Conservation (phyloP, 306 rosid genomes). For the Castanea crenata region DNA sequence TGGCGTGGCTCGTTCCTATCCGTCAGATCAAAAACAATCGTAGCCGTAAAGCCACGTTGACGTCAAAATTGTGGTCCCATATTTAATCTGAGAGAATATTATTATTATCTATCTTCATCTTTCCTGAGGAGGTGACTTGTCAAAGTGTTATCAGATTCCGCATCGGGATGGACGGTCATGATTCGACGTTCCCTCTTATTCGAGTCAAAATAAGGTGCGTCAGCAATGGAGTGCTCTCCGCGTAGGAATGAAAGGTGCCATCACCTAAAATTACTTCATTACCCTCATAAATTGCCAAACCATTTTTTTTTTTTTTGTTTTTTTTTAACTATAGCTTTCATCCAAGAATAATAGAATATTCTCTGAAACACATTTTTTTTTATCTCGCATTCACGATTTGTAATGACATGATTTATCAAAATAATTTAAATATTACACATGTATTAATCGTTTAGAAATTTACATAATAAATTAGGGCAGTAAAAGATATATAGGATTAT, state of each 20-base stretch:
- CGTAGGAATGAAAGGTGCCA: constrained; percentile 6
- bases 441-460: too few relatives aligned
- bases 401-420: too few relatives aligned
- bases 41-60: not conserved
- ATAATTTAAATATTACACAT: too few relatives aligned
- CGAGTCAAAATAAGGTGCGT: constrained; percentile 18
- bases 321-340: not conserved
- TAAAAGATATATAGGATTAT: too few relatives aligned
- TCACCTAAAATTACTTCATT: not conserved
- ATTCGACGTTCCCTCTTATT: not conserved
- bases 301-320: not conserved
- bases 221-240: constrained; percentile 33
- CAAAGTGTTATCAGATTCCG: constrained; percentile 5
- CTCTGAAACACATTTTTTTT: too few relatives aligned
- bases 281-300: not conserved
- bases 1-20: constrained; percentile 3
- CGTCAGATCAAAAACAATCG: not conserved
- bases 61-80: not conserved
- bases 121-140: constrained; percentile 1
- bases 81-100: too few relatives aligned
- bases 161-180: constrained; percentile 17
- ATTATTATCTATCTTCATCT: too few relatives aligned
- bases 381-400: too few relatives aligned
- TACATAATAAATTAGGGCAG: too few relatives aligned
- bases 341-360: too few relatives aligned